Percentiles rank a stretch among this genome's conserved stretches.
These are phyloP conservation scores for Pseudonitzschia multiseries DNA, from an alignment of 108 stramenopile species.

Conservation along the genomic window DNA sequence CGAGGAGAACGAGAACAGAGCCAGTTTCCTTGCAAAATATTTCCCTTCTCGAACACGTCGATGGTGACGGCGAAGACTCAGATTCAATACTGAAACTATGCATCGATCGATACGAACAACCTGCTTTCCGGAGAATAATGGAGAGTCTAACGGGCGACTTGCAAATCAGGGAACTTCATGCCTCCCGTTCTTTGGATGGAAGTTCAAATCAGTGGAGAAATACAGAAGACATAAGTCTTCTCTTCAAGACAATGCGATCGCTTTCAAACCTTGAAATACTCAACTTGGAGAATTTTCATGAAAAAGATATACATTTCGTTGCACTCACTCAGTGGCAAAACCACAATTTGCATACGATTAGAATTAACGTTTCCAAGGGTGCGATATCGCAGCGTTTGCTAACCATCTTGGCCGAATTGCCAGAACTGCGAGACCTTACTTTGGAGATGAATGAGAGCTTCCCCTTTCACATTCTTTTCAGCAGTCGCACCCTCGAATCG, in stretches of 20 bases:
- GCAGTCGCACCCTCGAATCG: neutral
- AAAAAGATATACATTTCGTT: neutral
- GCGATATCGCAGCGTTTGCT: conserved; percentile 11
- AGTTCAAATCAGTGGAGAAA: neutral
- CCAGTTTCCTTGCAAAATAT: too few species aligned
- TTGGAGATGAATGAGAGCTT: conserved; percentile 13
- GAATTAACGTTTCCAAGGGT: conserved; percentile 13
- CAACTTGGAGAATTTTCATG: conserved; percentile 6
- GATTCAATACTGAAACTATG: conserved; percentile 4
- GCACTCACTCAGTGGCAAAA: conserved; percentile 10
- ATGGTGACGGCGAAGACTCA: neutral
- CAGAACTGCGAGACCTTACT: neutral
- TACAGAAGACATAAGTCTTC: conserved; percentile 4
- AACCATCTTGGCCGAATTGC: neutral
- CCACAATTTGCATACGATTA: neutral
- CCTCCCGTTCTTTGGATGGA: conserved; percentile 9
- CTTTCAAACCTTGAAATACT: conserved; percentile 14
- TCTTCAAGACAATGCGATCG: conserved; percentile 12
- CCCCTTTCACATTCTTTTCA: conserved; percentile 8
- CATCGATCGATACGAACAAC: conserved; percentile 12
- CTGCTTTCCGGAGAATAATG: conserved; percentile 9
- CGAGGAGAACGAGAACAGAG: too few species aligned
- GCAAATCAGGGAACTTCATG: conserved; percentile 5
- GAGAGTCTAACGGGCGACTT: neutral
- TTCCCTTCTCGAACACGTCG: too few species aligned